Evolutionary conservation across 163 green algal species (phyloP).

Genomic region (Prototheca cutis): DNA sequence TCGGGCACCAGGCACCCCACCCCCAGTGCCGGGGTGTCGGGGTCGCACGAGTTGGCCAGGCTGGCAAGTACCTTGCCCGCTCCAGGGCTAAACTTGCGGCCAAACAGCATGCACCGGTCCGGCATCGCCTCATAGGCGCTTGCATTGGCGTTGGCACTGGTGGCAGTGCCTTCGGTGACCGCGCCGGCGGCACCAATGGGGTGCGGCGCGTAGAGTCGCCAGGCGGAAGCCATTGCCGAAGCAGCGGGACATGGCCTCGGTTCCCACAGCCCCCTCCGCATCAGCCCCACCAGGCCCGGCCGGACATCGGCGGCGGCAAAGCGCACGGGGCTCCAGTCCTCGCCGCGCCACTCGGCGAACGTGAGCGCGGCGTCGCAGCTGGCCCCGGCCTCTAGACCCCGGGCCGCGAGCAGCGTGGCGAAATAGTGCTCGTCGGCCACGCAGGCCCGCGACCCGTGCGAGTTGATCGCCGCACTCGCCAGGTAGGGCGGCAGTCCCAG

Average conservation of each 20-base stretch:
- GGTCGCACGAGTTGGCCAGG: constrained; percentile 3
- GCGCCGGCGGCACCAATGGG: no score
- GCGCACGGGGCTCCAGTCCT: neutral
- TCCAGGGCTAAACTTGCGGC: constrained; percentile 16
- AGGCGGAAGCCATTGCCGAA: neutral
- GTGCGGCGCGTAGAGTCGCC: neutral
- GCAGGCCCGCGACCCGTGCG: constrained; percentile 16
- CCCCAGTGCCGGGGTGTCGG: neutral
- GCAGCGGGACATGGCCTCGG: neutral
- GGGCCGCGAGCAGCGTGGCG: constrained; percentile 17
- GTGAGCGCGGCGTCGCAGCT: neutral
- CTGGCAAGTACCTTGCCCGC: neutral
- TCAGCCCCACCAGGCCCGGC: neutral
- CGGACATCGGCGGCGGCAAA: neutral
- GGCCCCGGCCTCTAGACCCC: constrained; percentile 4
- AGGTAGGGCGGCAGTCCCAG: constrained; percentile 1
- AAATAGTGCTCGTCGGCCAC: constrained; percentile 39
- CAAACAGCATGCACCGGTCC: constrained; percentile 16
- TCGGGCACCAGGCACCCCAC: neutral
- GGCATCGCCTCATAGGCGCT: neutral
- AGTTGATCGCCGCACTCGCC: neutral
- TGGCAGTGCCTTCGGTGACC: no score
- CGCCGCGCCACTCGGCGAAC: neutral
- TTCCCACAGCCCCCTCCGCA: neutral
- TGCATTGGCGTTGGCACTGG: neutral